Conservation (phyloP, 2,329 filamentous ascomycete species). For the Arthrobotrys musiformis region DNA sequence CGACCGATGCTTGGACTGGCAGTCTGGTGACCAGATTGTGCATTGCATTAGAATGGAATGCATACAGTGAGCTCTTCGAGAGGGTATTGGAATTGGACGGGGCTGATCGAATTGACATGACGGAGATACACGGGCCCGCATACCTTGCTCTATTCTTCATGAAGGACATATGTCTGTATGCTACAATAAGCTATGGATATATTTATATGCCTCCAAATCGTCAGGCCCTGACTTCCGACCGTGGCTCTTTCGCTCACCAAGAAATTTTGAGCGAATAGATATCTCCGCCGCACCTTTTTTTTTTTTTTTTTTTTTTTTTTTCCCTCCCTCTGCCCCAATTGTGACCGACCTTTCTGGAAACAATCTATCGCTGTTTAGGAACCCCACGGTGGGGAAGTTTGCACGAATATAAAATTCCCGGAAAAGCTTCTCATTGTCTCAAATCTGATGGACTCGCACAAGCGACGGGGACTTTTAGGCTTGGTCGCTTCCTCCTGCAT, state of each 20-base stretch:
- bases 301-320: too few relatives aligned
- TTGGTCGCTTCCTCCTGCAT: conserved; percentile 34
- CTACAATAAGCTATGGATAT: background rate
- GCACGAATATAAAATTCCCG: conserved; percentile 17
- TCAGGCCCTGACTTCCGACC: background rate
- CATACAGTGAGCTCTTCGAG: conserved; percentile 27
- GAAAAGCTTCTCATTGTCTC: conserved; percentile 21
- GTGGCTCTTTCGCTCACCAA: background rate
- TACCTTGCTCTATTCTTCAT: background rate
- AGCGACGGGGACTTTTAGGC: conserved; percentile 54
- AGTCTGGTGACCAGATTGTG: conserved; percentile 3
- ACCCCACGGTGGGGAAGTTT: background rate
- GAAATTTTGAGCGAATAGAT: background rate
- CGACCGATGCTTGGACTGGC: background rate
- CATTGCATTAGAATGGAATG: conserved; percentile 36
- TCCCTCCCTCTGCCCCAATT: background rate
- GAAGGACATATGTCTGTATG: background rate
- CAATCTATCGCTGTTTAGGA: background rate
- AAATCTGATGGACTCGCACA: conserved; percentile 28
- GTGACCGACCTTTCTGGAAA: conserved; percentile 1
- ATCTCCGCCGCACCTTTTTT: background rate
- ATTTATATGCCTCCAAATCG: too few relatives aligned
- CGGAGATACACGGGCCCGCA: background rate
- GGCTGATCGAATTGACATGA: background rate
- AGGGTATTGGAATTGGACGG: background rate